phyloP scores from a whole-genome alignment of 192 early-diverging fungal species.

The Coemansia sp. region DNA sequence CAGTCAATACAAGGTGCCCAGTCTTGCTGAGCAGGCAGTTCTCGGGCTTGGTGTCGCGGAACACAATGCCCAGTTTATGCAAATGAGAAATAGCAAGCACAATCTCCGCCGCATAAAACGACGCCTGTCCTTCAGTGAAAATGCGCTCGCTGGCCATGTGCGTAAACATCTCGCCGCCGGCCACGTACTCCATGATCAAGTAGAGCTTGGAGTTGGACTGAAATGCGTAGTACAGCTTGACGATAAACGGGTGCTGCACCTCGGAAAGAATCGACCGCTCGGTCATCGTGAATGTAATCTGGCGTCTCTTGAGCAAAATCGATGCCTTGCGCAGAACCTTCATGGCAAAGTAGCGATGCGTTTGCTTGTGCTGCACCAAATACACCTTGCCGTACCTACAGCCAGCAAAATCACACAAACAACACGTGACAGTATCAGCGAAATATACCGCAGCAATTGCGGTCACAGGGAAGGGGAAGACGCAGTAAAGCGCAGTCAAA shows the following conservation, averaged over 20 bases:
- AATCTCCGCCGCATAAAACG: conserved; percentile 88
- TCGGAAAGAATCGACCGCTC: conserved; percentile 86
- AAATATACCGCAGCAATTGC: neutral
- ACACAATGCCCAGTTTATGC: conserved; percentile 86
- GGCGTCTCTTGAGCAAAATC: conserved; percentile 77
- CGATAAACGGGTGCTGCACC: conserved; percentile 87
- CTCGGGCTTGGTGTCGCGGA: conserved; percentile 79
- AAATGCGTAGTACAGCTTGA: conserved; percentile 90
- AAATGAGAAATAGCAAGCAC: conserved; percentile 84
- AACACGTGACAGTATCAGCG: neutral
- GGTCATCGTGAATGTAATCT: conserved; percentile 79
- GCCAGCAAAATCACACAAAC: neutral
- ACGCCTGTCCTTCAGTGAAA: conserved; percentile 76
- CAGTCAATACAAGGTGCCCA: conserved; percentile 86
- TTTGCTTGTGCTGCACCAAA: conserved; percentile 71
- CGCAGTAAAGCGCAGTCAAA: conserved; percentile 31
- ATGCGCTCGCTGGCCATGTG: conserved; percentile 67
- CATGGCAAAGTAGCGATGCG: conserved; percentile 75
- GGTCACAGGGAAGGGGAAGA: neutral
- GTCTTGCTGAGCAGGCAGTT: conserved; percentile 70
- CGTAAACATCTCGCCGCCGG: conserved; percentile 92
- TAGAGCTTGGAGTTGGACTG: conserved; percentile 85
- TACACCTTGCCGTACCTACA: conserved; percentile 79
- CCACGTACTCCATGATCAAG: conserved; percentile 87
- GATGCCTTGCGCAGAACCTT: conserved; percentile 91